phyloP scores from a whole-genome alignment of 345 rosid species.

The Boechera stricta region DNA sequence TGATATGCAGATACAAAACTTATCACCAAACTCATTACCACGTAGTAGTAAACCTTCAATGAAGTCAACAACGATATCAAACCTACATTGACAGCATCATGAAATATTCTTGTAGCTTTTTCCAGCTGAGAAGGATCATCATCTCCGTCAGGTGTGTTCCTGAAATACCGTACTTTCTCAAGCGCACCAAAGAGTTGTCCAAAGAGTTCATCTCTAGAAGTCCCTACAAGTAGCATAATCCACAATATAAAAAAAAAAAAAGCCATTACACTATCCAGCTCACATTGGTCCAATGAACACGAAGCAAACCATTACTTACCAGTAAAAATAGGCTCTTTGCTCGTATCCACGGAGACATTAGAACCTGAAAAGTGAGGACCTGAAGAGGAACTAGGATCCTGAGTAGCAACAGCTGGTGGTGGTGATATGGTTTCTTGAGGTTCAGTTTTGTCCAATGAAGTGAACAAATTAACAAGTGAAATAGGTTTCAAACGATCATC shows the following conservation, averaged over 20 bases:
- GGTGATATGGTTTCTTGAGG: constrained; percentile 10
- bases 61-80: constrained; percentile 7
- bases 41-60: neutral
- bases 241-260: neutral
- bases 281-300: neutral
- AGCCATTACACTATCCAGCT: neutral
- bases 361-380: constrained; percentile 33
- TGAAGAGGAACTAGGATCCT: constrained; percentile 52
- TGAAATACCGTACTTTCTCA: constrained; percentile 69
- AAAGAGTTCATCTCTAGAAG: constrained; percentile 76
- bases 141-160: constrained; percentile 57
- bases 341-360: constrained; percentile 28
- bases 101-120: constrained; percentile 73
- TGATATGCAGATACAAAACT: constrained; percentile 43
- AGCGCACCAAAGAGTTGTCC: constrained; percentile 83
- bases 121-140: constrained; percentile 74
- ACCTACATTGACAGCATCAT: constrained; percentile 70
- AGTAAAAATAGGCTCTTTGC: constrained; percentile 33
- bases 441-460: constrained; percentile 49
- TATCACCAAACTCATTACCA: constrained; percentile 11
- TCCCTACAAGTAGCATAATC: constrained; percentile 51
- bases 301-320: constrained; percentile 34
- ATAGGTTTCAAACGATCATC: constrained; percentile 50
- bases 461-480: constrained; percentile 60
- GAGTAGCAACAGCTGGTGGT: constrained; percentile 15